Evolutionary conservation across 1,139 yeast species (phyloP).

Genomic region (Pichia sp.): DNA sequence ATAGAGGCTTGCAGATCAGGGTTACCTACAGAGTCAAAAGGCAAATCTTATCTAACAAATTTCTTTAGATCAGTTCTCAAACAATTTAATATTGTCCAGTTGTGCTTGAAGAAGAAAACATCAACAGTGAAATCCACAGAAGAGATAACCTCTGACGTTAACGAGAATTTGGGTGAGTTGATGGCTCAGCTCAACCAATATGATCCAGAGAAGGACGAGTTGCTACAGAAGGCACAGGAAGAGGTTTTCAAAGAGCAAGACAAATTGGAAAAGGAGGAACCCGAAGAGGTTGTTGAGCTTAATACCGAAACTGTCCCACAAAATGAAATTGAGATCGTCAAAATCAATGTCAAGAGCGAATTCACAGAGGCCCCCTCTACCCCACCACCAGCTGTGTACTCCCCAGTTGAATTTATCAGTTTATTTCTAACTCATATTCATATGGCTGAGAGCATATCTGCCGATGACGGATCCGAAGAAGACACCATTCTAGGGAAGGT

Average conservation of each 20-base stretch:
- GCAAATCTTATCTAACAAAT: no score
- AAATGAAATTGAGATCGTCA: conserved; percentile 12
- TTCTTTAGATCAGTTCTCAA: no score
- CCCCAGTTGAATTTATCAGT: conserved; percentile 33
- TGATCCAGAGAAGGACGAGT: conserved; percentile 20
- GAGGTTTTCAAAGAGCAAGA: conserved; percentile 7
- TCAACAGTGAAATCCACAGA: conserved; percentile 20
- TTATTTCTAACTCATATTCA: conserved; percentile 56
- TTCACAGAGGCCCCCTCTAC: no score
- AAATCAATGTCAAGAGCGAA: no score
- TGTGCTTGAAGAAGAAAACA: conserved; percentile 16
- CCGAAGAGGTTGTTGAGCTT: background rate
- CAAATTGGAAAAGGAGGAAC: conserved; percentile 1
- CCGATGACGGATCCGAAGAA: background rate
- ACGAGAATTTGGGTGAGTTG: conserved; percentile 24
- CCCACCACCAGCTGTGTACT: no score
- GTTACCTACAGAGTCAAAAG: no score
- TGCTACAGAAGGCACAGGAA: conserved; percentile 17
- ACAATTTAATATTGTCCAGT: no score
- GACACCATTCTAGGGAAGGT: conserved; percentile 25
- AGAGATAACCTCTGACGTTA: conserved; percentile 19
- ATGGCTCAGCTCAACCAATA: conserved; percentile 21
- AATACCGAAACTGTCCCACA: background rate
- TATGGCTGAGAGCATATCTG: conserved; percentile 31
- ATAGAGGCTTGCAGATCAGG: conserved; percentile 18